Evolutionary conservation across 768 basidiomycete genomes (phyloP).

Genomic region (Antrodiella citrinella): DNA sequence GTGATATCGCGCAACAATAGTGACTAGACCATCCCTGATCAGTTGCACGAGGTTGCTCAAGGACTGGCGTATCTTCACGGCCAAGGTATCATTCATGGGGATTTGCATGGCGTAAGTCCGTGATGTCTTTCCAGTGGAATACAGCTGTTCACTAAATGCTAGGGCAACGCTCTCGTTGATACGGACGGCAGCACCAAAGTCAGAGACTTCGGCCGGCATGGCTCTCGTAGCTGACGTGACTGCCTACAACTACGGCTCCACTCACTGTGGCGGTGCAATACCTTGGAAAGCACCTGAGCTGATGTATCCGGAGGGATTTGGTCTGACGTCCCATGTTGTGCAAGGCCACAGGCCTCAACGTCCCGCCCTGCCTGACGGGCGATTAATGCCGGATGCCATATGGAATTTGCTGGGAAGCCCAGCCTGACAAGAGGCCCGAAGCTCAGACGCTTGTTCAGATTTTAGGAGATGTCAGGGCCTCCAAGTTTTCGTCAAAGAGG

Average conservation of each 20-base stretch:
- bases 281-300: slow-evolving; percentile 5
- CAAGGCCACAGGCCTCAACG: no score
- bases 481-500: no score
- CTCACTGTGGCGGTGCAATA: neutral
- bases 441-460: no score
- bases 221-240: neutral
- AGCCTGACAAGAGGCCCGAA: no score
- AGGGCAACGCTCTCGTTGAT: slow-evolving; percentile 4
- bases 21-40: neutral
- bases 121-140: neutral
- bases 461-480: no score
- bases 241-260: neutral
- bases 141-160: neutral
- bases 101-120: slow-evolving; percentile 2
- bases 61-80: slow-evolving; percentile 4
- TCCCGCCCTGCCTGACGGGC: no score
- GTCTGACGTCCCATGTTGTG: neutral
- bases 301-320: slow-evolving; percentile 1
- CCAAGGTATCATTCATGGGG: slow-evolving; percentile 3
- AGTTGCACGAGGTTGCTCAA: neutral
- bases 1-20: neutral
- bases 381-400: no score
- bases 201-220: slow-evolving; percentile 3
- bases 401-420: no score
- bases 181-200: neutral